Percentiles rank a stretch among this genome's conserved stretches.
These are phyloP conservation scores for Tephrocybe rancida DNA, from an alignment of 768 basidiomycete genomes.

Conservation along the genomic window DNA sequence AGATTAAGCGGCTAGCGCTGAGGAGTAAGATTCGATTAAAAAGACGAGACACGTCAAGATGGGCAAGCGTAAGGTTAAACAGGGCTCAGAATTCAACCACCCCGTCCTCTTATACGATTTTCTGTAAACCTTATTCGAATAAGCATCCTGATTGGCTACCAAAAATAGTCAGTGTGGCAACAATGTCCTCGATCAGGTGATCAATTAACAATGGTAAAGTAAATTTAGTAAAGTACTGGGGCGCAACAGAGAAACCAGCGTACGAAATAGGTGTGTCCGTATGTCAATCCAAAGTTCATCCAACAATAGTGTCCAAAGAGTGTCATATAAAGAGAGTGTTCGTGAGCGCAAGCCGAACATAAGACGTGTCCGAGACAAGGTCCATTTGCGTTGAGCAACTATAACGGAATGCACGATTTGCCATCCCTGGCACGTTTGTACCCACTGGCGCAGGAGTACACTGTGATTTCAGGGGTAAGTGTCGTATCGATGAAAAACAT, in stretches of 20 bases:
- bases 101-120: constrained; percentile 13
- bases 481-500: background rate
- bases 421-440: constrained; percentile 45
- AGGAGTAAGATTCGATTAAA: constrained; percentile 9
- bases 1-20: constrained; percentile 32
- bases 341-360: background rate
- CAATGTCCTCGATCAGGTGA: constrained; percentile 9
- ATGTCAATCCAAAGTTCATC: background rate
- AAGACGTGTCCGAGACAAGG: constrained; percentile 15
- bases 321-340: constrained; percentile 2
- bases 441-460: constrained; percentile 52
- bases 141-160: constrained; percentile 20
- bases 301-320: constrained; percentile 3
- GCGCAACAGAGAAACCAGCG: background rate
- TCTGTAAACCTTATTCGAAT: constrained; percentile 19
- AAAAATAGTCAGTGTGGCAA: constrained; percentile 11
- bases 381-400: constrained; percentile 13
- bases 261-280: background rate
- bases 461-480: constrained; percentile 26
- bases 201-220: background rate
- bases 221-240: background rate
- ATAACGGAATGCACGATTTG: constrained; percentile 42
- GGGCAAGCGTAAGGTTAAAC: constrained; percentile 14
- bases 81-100: background rate
- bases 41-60: constrained; percentile 13